These are phyloP conservation scores for Rhodotorula sphaerocarpa DNA, from an alignment of 768 basidiomycete genomes.

Conservation along the genomic window DNA sequence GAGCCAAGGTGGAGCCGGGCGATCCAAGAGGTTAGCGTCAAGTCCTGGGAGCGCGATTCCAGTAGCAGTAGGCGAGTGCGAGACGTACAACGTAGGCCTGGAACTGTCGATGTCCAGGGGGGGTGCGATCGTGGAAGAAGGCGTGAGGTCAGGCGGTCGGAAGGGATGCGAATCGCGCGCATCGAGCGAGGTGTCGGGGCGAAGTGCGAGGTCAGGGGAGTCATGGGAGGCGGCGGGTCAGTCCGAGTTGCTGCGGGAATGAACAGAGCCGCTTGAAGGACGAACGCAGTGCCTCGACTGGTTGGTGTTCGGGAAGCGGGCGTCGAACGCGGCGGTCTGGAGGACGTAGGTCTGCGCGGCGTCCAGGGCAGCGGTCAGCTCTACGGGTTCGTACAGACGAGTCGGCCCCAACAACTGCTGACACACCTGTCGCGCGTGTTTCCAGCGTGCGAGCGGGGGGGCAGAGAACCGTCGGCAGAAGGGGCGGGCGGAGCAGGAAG, in stretches of 20 bases:
- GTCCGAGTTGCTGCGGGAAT: not conserved
- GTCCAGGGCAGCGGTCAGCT: not conserved
- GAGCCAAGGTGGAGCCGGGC: slow-evolving; percentile 51
- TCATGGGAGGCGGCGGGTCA: not conserved
- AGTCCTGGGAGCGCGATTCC: no score
- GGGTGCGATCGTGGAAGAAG: not conserved
- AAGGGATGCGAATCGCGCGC: no score
- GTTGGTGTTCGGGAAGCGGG: slow-evolving; percentile 45
- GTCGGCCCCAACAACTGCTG: no score
- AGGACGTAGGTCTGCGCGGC: slow-evolving; percentile 67
- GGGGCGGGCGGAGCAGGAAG: no score
- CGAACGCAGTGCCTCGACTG: slow-evolving; percentile 92
- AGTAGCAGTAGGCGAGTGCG: no score
- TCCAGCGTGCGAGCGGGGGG: no score
- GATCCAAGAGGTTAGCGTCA: not conserved
- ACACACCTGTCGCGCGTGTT: no score
- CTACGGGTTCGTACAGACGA: not conserved
- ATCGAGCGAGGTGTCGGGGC: not conserved
- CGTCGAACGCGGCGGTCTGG: slow-evolving; percentile 89
- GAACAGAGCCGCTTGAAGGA: slow-evolving; percentile 1
- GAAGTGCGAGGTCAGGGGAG: not conserved
- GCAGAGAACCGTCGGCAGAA: no score
- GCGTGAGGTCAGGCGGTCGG: no score
- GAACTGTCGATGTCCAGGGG: slow-evolving; percentile 6
- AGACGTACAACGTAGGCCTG: slow-evolving; percentile 33